phyloP scores from a whole-genome alignment of 495 filamentous ascomycete genomes.

The Lasiosphaeriaceae sp. region DNA sequence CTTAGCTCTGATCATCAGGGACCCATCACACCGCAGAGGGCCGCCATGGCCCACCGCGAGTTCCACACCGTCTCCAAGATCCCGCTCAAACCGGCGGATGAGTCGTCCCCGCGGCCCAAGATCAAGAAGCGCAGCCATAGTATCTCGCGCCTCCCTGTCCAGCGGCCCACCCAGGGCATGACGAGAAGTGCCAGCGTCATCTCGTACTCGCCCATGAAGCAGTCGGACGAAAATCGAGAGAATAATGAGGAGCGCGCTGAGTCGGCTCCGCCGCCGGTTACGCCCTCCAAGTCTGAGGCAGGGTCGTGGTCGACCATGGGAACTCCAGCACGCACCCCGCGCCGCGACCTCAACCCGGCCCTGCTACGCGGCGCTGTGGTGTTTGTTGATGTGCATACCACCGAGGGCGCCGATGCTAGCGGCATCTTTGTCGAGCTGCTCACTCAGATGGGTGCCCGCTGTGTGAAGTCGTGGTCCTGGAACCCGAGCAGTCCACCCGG shows the following conservation, averaged over 20 bases:
- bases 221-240: slow-evolving; percentile 15
- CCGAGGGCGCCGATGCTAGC: slow-evolving; percentile 81
- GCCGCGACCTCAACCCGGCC: slow-evolving; percentile 44
- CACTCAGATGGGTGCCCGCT: slow-evolving; percentile 78
- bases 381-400: slow-evolving; percentile 91
- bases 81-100: slow-evolving; percentile 64
- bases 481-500: slow-evolving; percentile 50
- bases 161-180: slow-evolving; percentile 28
- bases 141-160: slow-evolving; percentile 46
- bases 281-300: slow-evolving; percentile 35
- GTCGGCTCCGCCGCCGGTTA: slow-evolving; percentile 23
- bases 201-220: slow-evolving; percentile 42
- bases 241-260: slow-evolving; percentile 16
- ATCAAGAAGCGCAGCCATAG: slow-evolving; percentile 50
- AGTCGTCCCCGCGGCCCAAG: slow-evolving; percentile 50
- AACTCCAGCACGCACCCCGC: slow-evolving; percentile 53
- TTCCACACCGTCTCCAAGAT: slow-evolving; percentile 75
- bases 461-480: slow-evolving; percentile 82
- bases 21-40: slow-evolving; percentile 23
- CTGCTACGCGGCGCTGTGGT: slow-evolving; percentile 71
- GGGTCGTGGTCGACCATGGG: slow-evolving; percentile 45
- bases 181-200: slow-evolving; percentile 40
- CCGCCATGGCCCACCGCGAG: slow-evolving; percentile 19
- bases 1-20: too few relatives aligned
- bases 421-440: slow-evolving; percentile 79